Percentiles rank a stretch among this genome's conserved stretches.
Evolutionary conservation across 805 yeast genomes (phyloP).

Genomic region (Candida hungchunana): DNA sequence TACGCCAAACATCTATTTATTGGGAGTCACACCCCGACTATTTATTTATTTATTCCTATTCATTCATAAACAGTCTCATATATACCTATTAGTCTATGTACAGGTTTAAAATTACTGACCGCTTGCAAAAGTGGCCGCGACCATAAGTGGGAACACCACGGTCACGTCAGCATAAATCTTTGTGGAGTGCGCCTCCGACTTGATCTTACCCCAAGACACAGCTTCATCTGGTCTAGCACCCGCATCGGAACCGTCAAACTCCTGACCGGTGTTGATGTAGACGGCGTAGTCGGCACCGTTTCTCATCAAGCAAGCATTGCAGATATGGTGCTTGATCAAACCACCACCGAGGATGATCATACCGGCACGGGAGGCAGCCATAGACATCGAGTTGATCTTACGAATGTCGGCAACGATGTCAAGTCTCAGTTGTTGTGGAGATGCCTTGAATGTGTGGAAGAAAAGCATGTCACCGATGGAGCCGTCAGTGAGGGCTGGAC

Average conservation of each 20-base stretch:
- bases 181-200: conserved; percentile 86
- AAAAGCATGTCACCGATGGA: conserved; percentile 98
- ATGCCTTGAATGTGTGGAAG: conserved; percentile 94
- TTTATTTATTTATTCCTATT: conserved; percentile 7
- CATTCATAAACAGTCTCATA: conserved; percentile 3
- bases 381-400: conserved; percentile 84
- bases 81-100: conserved; percentile 2
- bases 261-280: conserved; percentile 96
- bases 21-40: conserved; percentile 25
- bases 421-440: conserved; percentile 82
- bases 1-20: too few species aligned
- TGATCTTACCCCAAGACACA: conserved; percentile 97
- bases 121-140: conserved; percentile 94
- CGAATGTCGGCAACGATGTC: conserved; percentile 96
- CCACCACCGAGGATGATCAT: conserved; percentile 98
- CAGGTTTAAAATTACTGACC: conserved; percentile 27
- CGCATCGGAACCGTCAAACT: conserved; percentile 97
- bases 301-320: conserved; percentile 98
- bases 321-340: conserved; percentile 91
- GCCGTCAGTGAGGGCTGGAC: conserved; percentile 98
- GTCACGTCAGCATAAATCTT: conserved; percentile 96
- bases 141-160: conserved; percentile 90
- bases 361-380: conserved; percentile 93
- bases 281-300: conserved; percentile 99
- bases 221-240: conserved; percentile 99